Evolutionary conservation across 108 stramenopile genomes (phyloP).

Genomic region (Craspedostauros australis): DNA sequence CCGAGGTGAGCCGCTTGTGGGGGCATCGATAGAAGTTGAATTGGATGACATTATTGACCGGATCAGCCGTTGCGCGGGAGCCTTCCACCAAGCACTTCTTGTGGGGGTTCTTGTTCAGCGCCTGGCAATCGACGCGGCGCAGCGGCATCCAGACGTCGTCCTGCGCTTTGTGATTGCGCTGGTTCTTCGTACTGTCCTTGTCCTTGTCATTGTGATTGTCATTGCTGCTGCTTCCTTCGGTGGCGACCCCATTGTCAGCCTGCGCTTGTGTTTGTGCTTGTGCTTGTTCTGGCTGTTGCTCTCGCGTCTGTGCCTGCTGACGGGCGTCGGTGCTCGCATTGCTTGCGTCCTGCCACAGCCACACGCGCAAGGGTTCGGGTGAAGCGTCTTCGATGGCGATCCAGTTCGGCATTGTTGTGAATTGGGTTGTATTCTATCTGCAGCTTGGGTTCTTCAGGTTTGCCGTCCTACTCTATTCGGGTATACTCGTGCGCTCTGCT

Average conservation of each 20-base stretch:
- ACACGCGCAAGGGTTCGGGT: constrained; percentile 37
- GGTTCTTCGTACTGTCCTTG: not conserved
- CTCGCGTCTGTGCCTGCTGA: not conserved
- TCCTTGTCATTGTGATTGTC: not conserved
- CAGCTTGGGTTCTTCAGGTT: too few relatives aligned
- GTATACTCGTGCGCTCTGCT: too few relatives aligned
- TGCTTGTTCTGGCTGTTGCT: not conserved
- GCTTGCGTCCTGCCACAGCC: constrained; percentile 36
- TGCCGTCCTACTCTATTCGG: too few relatives aligned
- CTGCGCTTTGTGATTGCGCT: not conserved
- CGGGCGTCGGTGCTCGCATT: not conserved
- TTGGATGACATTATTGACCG: constrained; percentile 29
- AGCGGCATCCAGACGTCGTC: constrained; percentile 70
- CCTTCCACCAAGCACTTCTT: constrained; percentile 53
- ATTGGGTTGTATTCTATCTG: too few relatives aligned
- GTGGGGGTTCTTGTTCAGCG: constrained; percentile 39
- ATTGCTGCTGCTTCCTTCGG: not conserved
- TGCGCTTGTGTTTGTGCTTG: not conserved
- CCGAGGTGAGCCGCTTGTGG: constrained; percentile 36
- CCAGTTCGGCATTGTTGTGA: constrained; percentile 54
- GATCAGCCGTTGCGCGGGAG: constrained; percentile 62
- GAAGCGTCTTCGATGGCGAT: constrained; percentile 64
- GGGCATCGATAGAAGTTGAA: constrained; percentile 54
- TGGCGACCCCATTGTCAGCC: not conserved
- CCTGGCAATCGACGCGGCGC: constrained; percentile 65